These are phyloP conservation scores for Cladosporium austrohemisphaericum DNA, from an alignment of 2,329 filamentous ascomycete species.

Conservation along the genomic window DNA sequence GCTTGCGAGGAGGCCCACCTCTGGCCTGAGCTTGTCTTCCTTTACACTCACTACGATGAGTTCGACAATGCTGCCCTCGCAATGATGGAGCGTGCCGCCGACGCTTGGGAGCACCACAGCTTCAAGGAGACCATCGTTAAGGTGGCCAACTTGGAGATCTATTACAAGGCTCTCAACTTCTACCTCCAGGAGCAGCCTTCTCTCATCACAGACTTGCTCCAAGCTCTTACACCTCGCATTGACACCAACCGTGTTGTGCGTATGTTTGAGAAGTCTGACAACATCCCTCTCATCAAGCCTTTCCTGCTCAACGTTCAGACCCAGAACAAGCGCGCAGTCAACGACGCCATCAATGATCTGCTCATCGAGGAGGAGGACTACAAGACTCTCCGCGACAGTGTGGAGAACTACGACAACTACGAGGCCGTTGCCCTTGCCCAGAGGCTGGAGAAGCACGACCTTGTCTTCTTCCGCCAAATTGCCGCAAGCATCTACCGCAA, in stretches of 20 bases:
- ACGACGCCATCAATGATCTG: slow-evolving; percentile 95
- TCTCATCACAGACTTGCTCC: slow-evolving; percentile 89
- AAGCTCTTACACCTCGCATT: slow-evolving; percentile 85
- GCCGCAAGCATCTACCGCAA: slow-evolving; percentile 98
- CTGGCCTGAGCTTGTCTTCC: slow-evolving; percentile 95
- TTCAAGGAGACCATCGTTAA: slow-evolving; percentile 99
- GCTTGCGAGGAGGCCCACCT: slow-evolving; percentile 91
- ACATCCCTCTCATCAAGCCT: slow-evolving; percentile 95
- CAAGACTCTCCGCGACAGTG: slow-evolving; percentile 95
- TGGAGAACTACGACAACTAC: slow-evolving; percentile 99
- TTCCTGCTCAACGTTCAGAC: slow-evolving; percentile 94
- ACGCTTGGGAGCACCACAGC: slow-evolving; percentile 98
- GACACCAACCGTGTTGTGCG: slow-evolving; percentile 99
- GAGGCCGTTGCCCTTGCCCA: slow-evolving; percentile 89
- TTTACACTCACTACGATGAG: slow-evolving; percentile 94
- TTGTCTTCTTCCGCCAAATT: slow-evolving; percentile 99
- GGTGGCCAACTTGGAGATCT: slow-evolving; percentile 97
- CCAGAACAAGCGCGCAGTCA: slow-evolving; percentile 97
- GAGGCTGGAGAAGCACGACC: slow-evolving; percentile 92
- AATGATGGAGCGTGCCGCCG: slow-evolving; percentile 95
- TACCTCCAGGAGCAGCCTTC: slow-evolving; percentile 97
- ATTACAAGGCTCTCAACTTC: slow-evolving; percentile 95
- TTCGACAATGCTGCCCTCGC: slow-evolving; percentile 95
- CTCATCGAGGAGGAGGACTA: slow-evolving; percentile 99
- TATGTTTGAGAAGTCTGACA: slow-evolving; percentile 98